Base-by-base conservation (phyloP, 129 eudicot species). In the Escallonia rubra region DNA sequence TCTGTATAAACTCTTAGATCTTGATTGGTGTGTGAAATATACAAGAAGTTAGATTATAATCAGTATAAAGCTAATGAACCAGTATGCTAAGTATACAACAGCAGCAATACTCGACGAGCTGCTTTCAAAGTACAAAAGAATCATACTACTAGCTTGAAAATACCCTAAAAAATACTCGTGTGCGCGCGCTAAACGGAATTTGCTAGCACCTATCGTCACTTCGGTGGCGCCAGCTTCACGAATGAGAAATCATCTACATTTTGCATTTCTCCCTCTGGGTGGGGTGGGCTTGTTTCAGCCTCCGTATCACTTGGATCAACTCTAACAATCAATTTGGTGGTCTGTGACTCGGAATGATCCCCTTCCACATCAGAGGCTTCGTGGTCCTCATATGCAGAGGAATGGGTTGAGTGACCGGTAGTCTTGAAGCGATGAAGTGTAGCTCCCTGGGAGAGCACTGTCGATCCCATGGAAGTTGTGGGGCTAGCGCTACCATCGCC, bases 191-290 rank as follows among this genome's bases (percentile, higher is more conserved):
- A 23, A 23, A 23, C 34, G 34, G 34, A 23, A 23, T 23, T 23
- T 23, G 0, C 34, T 23, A 23, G 1, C 34, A 23, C 34, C 61
- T 61, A 41, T 38, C 39, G 47, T 77, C 65, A 74, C 58, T 74
- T 69, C 34, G 41, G 69, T 1, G 79, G 65, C 8, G 71, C 77
- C 67, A 85, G 81, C 66, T 76, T 87, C 41, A 66, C 87, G 15
- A 85, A 87, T 3, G 95, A 85, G 79, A 84, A 84, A 43, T 88
- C 94, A 7, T 81, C 88, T 50, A 64, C 77, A n/a, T 78, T 75
- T 46, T 57, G 67, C 3, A 14, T 68, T 64, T 75, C 80, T 57
- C 67, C 76, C 10, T 2, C 83, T 43, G 60, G 41, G 52, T 61
- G 69, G 51, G 69, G 60, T 46, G n/a, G 15, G 15, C 54, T 78